Base-by-base conservation (phyloP, 2,329 filamentous ascomycete genomes). In the Neofusicoccum parvum region DNA sequence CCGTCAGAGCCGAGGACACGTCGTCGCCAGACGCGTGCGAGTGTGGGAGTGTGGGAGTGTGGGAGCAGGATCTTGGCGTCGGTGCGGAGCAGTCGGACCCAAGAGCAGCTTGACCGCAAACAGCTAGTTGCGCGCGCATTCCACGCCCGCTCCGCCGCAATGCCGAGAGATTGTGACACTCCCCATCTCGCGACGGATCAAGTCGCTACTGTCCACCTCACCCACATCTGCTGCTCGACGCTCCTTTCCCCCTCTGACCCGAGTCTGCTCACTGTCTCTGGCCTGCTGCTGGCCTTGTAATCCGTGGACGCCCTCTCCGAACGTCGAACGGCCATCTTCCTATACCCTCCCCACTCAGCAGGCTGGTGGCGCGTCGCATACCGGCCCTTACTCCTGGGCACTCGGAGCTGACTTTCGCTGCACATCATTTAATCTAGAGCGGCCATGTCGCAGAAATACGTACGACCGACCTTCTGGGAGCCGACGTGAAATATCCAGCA, bases 91-190 rank as follows among this genome's bases (percentile, higher is more conserved):
- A 56, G 53, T 17, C 34, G 50, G 32, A 15, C 53, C 53, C 36
- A 56, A 56, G 53, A 56, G 53, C 53, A 43, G 53, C 53, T 56
- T 56, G 53, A 32, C 53, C 37, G 20, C 53, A 56, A 56, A 15
- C 23, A 23, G 54, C 54, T 46, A 59, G 54, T 45, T 23, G 39
- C 54, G 45, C 54, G 39, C 39, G 39, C 56, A 48, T 60, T 39
- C 56, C 41, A 49, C 7, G 23, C 37, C 56, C 43, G 56, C 56
- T 60, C 56, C 56, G 56, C 56, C 56, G 43, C 56, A 60, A 60
- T 48, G 56, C 56, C 56, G 56, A 60, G 56, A 48, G 54, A 59
- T 59, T 45, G 54, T 45, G 39, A 59, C 54, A 59, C 54, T 59
- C 54, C 54, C 54, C 54, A 59, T 46, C 56, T 37, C 48, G 56